Conservation (phyloP, 1,284 basidiomycete species). For the Cryptococcus neoformans region DNA sequence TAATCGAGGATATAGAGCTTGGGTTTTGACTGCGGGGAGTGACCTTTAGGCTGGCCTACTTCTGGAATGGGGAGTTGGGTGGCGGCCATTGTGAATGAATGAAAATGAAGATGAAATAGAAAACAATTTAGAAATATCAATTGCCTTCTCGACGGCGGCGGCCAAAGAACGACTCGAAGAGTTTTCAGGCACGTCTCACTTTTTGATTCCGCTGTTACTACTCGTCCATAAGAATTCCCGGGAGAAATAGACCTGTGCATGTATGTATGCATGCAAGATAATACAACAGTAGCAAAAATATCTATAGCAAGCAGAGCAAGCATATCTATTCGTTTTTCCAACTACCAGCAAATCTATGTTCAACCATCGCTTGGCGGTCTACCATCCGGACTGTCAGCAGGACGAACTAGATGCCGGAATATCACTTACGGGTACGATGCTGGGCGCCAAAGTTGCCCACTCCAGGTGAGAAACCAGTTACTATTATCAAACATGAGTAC, state of each 20-base stretch:
- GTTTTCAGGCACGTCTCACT: background rate
- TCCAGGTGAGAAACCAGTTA: constrained; percentile 50
- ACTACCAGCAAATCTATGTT: constrained; percentile 35
- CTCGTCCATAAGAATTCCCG: too few relatives aligned
- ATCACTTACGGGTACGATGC: constrained; percentile 23
- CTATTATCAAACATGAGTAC: constrained; percentile 8
- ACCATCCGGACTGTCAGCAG: background rate
- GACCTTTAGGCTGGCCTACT: constrained; percentile 29
- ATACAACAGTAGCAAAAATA: background rate
- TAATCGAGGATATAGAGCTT: constrained; percentile 87
- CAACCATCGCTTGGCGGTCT: constrained; percentile 45
- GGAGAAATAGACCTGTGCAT: background rate
- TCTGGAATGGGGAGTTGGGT: constrained; percentile 27
- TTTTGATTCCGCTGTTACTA: background rate
- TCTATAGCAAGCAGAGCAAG: background rate
- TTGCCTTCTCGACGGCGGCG: background rate
- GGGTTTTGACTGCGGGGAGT: constrained; percentile 25
- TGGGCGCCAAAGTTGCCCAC: constrained; percentile 47
- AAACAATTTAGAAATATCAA: too few relatives aligned
- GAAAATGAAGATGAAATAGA: background rate
- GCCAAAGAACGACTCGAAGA: background rate
- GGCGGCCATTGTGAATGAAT: constrained; percentile 11
- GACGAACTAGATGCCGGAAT: background rate
- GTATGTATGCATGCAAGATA: background rate
- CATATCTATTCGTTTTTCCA: constrained; percentile 11